Evolutionary conservation across 1,284 basidiomycete genomes (phyloP).

Genomic region (Tylopilus sp.): DNA sequence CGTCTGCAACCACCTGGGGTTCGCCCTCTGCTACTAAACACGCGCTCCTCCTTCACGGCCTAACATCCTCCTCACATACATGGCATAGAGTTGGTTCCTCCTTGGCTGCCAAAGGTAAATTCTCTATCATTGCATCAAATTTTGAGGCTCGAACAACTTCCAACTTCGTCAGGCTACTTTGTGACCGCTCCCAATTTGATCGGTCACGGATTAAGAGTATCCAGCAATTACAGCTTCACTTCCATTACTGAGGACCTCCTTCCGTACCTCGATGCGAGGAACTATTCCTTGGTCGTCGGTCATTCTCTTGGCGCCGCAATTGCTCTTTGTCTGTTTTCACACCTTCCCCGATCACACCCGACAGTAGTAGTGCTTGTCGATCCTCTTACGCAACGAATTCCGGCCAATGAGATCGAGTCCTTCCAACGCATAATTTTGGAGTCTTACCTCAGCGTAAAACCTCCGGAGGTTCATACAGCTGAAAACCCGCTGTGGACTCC

Average conservation of each 20-base stretch:
- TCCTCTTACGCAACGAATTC: slow-evolving; percentile 14
- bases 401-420: slow-evolving; percentile 1
- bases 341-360: slow-evolving; percentile 23
- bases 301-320: slow-evolving; percentile 34
- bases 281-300: slow-evolving; percentile 32
- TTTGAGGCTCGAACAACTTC: background rate
- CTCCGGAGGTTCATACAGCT: slow-evolving; percentile 5
- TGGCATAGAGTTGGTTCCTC: slow-evolving; percentile 34
- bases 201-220: slow-evolving; percentile 31
- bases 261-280: slow-evolving; percentile 30
- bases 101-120: slow-evolving; percentile 31
- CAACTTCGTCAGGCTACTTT: slow-evolving; percentile 28
- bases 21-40: slow-evolving; percentile 21
- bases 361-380: slow-evolving; percentile 38
- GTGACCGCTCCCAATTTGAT: slow-evolving; percentile 40
- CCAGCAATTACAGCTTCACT: slow-evolving; percentile 23
- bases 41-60: slow-evolving; percentile 34
- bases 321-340: slow-evolving; percentile 25
- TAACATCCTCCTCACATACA: slow-evolving; percentile 31
- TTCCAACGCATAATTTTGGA: background rate
- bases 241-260: slow-evolving; percentile 31
- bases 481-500: slow-evolving; percentile 34
- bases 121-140: background rate
- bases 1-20: slow-evolving; percentile 33
- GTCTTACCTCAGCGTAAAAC: slow-evolving; percentile 2